phyloP scores from a whole-genome alignment of 1,284 basidiomycete genomes.

The Coniophora puteana region DNA sequence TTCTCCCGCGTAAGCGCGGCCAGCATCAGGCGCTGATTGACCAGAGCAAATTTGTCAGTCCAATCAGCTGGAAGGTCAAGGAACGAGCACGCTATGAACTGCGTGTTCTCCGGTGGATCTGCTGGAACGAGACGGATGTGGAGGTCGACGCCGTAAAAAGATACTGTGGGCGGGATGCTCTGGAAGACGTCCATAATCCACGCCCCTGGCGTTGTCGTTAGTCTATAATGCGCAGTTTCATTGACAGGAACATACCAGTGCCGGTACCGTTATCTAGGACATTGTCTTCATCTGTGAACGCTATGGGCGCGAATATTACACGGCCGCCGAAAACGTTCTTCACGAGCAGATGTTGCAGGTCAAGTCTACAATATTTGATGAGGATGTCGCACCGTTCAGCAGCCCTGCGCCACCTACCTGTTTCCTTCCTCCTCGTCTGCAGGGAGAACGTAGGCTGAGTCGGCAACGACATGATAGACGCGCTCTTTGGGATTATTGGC shows the following conservation, averaged over 20 bases:
- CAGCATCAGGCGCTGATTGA: slow-evolving; percentile 30
- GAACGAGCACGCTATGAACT: neutral
- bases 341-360: neutral
- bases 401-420: too few relatives aligned
- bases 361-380: too few relatives aligned
- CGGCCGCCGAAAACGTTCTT: neutral
- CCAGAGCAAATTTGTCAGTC: slow-evolving; percentile 24
- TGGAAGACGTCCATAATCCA: neutral
- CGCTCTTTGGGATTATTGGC: too few relatives aligned
- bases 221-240: too few relatives aligned
- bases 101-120: neutral
- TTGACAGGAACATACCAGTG: too few relatives aligned
- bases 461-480: too few relatives aligned
- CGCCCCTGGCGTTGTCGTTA: too few relatives aligned
- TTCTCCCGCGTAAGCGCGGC: slow-evolving; percentile 21
- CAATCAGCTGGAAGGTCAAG: slow-evolving; percentile 17
- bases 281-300: neutral
- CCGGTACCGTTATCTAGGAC: neutral
- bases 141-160: neutral
- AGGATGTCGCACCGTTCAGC: too few relatives aligned
- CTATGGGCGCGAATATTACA: neutral
- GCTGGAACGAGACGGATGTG: neutral
- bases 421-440: slow-evolving; percentile 23
- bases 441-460: slow-evolving; percentile 26
- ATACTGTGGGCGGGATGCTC: neutral